Base-by-base conservation (phyloP, 208 protist species). In the Willaertia magna region DNA sequence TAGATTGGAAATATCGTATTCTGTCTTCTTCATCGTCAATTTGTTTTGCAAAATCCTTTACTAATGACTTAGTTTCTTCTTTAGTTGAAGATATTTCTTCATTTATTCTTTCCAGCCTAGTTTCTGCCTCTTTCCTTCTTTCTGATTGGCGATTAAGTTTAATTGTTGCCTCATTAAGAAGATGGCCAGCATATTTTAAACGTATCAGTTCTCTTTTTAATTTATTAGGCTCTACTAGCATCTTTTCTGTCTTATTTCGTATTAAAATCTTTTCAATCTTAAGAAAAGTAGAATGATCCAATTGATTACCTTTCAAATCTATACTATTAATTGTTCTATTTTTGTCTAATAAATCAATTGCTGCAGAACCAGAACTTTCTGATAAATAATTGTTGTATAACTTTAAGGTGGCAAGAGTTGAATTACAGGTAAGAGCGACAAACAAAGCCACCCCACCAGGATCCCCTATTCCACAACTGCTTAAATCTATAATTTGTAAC, bases 281-380 rank as follows among this genome's bases (percentile, higher is more conserved):
- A 9, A 81, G 34, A 47, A 40, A 51, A 0, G 76, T 81, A 12
- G 43, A 18, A 39, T 81, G 76, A 43, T 81, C 76, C 26, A 81
- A 42, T 40, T 81, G 76, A 81, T 81, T 81, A 2, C 76, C 76
- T 26, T 42, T 81, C n/a, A 81, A 16, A 81, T 81, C 76, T 44
- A 81, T 44, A 34, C 16, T 40, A 2, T 51, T 16, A 51, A 81
- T 49, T 6, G 76, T 81, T 6, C 51, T 7, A 51, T 81, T 81
- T 49, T 51, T 81, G 2, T 30, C 30, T 6, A 81, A n/a, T 1
- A 81, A 34, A 22, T 81, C 76, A 12, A 40, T 4, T 22, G 51
- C 14, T 51, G 44, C 44, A 7, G 26, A 20, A n/a, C 76, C 76
- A 39, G 76, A 34, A 67, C 55, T 26, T 51, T 81, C 76, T 16